Evolutionary conservation across 2,329 filamentous ascomycete species (phyloP), one percentile per base, ranked within the genome.

Genomic region (Beauveria scarabaeidicola): DNA sequence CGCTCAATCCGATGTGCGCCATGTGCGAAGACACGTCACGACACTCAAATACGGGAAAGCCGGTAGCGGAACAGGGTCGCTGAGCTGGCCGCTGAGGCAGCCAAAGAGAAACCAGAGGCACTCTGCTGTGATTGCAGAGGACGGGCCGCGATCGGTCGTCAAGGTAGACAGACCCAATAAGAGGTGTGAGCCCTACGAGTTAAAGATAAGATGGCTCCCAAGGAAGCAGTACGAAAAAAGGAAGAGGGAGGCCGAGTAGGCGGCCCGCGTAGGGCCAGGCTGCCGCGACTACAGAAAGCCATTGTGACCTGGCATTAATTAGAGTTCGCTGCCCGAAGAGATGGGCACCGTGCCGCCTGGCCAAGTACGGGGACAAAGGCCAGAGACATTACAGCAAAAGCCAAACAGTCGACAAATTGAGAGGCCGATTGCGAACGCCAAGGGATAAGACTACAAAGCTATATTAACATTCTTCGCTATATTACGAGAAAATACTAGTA

Each of bases 321-420:
- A 50, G 27, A 50, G 47, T 32, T 50, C 47, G 27, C 25, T 32
- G 47, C 27, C 47, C 47, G 27, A 50, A 50, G 47, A 50, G 47
- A 50, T 50, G 47, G 25, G 47, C 47, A 50, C 47, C 47, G 47
- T 50, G 47, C 47, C 47, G 47, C 47, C 47, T 50, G 47, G 47
- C 47, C 8, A 50, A 50, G 47, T 32, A 50, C 47, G 27, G 27
- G 27, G 47, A 32, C 47, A 50, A 32, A 50, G 47, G 47, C 27
- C 27, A 32, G 47, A 50, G 47, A 32, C 36, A 50, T 32, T 50
- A 50, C 47, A 50, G 27, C 47, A 50, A 50, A 29, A 50, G 27
- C 47, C 47, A 32, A 50, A 10, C 25, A 50, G 25, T 32, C 47
- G 47, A 32, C 47, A 50, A 50, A 50, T 32, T 50, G 47, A 50